phyloP scores from a whole-genome alignment of 2,329 filamentous ascomycete species.

The Cladosporium cucumerinum region DNA sequence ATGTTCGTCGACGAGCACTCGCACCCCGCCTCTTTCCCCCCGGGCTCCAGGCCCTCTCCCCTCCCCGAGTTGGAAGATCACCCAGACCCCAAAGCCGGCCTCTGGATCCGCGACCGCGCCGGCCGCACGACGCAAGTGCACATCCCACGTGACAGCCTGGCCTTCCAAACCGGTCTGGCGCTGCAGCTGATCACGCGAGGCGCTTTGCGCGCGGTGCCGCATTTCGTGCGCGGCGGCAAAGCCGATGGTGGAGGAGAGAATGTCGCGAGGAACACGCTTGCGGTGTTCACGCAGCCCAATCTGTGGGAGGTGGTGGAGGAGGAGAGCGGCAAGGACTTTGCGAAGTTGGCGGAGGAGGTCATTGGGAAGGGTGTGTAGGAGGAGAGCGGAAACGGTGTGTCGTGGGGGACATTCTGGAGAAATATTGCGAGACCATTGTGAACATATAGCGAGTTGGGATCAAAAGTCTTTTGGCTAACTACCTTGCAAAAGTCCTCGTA shows the following conservation, averaged over 20 bases:
- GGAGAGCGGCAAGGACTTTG: conserved; percentile 67
- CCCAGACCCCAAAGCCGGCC: conserved; percentile 77
- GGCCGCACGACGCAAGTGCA: conserved; percentile 84
- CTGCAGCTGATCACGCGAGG: conserved; percentile 88
- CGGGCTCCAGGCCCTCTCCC: conserved; percentile 39
- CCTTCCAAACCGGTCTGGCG: conserved; percentile 93
- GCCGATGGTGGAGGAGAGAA: conserved; percentile 32
- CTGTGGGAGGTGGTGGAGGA: conserved; percentile 74
- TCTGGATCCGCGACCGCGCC: conserved; percentile 89
- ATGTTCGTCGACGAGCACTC: conserved; percentile 86
- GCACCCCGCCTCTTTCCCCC: conserved; percentile 31
- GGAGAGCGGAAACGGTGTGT: too few species aligned
- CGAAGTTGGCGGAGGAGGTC: conserved; percentile 61
- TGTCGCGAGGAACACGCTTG: conserved; percentile 71
- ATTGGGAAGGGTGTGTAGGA: conserved; percentile 9
- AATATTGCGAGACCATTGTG: neutral
- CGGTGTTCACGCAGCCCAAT: conserved; percentile 96
- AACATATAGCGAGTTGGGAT: neutral
- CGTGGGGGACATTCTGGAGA: too few species aligned
- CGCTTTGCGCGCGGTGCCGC: conserved; percentile 88
- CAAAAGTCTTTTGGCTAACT: neutral
- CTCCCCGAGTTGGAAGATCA: conserved; percentile 70
- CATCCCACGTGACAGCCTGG: conserved; percentile 87
- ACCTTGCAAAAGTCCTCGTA: too few species aligned
- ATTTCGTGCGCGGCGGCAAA: conserved; percentile 77